These are phyloP conservation scores for Aspergillus oerlinghausenensis DNA, from an alignment of 2,329 filamentous ascomycete species.

Conservation along the genomic window DNA sequence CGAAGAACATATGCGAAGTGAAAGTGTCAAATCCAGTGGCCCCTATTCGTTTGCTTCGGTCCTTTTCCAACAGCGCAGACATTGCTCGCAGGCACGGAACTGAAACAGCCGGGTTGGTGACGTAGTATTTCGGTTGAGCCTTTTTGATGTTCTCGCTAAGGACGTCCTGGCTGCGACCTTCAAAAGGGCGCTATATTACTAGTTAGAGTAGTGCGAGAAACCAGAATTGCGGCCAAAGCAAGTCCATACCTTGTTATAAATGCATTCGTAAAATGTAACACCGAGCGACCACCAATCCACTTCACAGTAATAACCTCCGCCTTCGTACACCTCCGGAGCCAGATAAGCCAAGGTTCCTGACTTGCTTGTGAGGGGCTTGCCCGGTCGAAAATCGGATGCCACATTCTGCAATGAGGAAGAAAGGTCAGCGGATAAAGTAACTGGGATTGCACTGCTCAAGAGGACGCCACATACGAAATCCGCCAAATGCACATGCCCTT, in stretches of 20 bases:
- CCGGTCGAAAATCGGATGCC: constrained; percentile 82
- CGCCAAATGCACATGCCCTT: constrained; percentile 93
- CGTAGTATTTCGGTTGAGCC: constrained; percentile 79
- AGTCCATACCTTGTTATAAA: constrained; percentile 82
- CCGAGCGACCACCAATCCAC: constrained; percentile 99
- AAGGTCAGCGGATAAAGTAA: constrained; percentile 8
- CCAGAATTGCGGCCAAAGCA: neutral
- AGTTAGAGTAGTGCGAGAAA: constrained; percentile 25
- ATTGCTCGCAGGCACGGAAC: constrained; percentile 87
- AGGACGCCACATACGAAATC: constrained; percentile 70
- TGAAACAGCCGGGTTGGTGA: constrained; percentile 85
- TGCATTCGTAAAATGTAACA: constrained; percentile 98
- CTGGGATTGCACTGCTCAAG: neutral
- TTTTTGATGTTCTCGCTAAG: constrained; percentile 76
- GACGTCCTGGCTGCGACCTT: constrained; percentile 77
- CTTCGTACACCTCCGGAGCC: constrained; percentile 89
- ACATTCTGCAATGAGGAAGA: constrained; percentile 64
- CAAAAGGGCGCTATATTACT: constrained; percentile 71
- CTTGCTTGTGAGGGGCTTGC: constrained; percentile 84
- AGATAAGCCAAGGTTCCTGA: constrained; percentile 95
- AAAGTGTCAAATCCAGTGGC: constrained; percentile 77
- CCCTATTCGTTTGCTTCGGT: constrained; percentile 79
- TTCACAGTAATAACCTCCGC: constrained; percentile 80
- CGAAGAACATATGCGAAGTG: constrained; percentile 84
- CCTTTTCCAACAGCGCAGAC: constrained; percentile 72